phyloP scores from a whole-genome alignment of 2,329 filamentous ascomycete genomes.

The Fusarium pseudoanthophilum region DNA sequence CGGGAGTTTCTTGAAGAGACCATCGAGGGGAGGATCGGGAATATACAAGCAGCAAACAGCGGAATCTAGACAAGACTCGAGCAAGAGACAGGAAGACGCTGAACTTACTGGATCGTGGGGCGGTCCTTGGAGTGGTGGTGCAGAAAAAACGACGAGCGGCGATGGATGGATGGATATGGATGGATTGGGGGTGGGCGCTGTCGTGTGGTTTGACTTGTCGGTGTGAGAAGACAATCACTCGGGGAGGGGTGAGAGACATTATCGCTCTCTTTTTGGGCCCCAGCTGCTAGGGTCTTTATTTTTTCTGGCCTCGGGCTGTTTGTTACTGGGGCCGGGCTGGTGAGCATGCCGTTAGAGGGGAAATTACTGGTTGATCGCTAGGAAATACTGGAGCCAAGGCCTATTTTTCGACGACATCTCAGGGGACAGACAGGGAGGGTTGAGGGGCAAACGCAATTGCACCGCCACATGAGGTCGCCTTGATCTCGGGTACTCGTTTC shows the following conservation, averaged over 20 bases:
- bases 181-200: conserved; percentile 36
- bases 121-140: conserved; percentile 46
- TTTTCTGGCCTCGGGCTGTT: conserved; percentile 38
- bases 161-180: conserved; percentile 38
- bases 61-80: conserved; percentile 15
- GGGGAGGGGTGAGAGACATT: conserved; percentile 42
- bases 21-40: conserved; percentile 34
- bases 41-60: conserved; percentile 21
- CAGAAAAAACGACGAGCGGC: conserved; percentile 46
- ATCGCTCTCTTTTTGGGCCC: conserved; percentile 25
- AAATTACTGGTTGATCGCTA: conserved; percentile 30
- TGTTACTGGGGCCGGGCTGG: conserved; percentile 29
- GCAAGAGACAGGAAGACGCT: conserved; percentile 27
- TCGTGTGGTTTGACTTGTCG: conserved; percentile 47
- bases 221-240: conserved; percentile 45
- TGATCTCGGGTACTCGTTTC: conserved; percentile 20
- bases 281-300: conserved; percentile 24
- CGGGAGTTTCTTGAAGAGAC: conserved; percentile 29
- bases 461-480: conserved; percentile 30
- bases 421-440: conserved; percentile 29
- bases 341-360: conserved; percentile 21
- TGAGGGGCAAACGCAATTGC: conserved; percentile 32
- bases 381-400: conserved; percentile 39
- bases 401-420: conserved; percentile 29
- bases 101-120: conserved; percentile 46